phyloP scores from a whole-genome alignment of 768 basidiomycete genomes.

The Glaciozyma martinii region DNA sequence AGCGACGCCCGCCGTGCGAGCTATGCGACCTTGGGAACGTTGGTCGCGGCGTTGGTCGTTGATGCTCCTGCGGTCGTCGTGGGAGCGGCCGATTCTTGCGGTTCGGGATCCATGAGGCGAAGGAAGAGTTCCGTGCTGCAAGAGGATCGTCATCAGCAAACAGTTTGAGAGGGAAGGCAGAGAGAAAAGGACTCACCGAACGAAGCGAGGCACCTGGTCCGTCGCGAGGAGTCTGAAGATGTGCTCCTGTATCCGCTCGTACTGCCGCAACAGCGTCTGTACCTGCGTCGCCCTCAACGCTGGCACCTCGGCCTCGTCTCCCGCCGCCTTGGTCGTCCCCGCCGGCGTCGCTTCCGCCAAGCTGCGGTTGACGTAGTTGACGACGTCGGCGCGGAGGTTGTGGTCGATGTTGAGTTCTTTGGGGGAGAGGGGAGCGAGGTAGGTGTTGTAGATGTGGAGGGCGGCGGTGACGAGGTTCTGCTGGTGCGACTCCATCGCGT shows the following conservation, averaged over 20 bases:
- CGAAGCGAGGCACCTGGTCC: slow-evolving; percentile 86
- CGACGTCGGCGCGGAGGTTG: slow-evolving; percentile 84
- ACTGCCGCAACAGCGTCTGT: slow-evolving; percentile 82
- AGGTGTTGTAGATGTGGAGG: slow-evolving; percentile 75
- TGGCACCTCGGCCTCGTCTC: slow-evolving; percentile 57
- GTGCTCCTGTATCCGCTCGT: slow-evolving; percentile 92
- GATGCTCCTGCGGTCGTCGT: background rate
- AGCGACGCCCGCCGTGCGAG: background rate
- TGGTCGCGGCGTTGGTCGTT: background rate
- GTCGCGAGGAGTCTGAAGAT: slow-evolving; percentile 97
- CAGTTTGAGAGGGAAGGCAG: too few species aligned
- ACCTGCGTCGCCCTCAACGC: slow-evolving; percentile 91
- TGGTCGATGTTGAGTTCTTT: slow-evolving; percentile 99
- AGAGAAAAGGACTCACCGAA: slow-evolving; percentile 14
- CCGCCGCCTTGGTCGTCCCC: slow-evolving; percentile 64
- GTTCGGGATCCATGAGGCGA: slow-evolving; percentile 21
- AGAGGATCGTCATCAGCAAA: background rate
- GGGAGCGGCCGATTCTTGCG: slow-evolving; percentile 1
- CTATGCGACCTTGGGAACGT: background rate
- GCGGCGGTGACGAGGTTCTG: slow-evolving; percentile 89
- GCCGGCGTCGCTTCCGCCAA: slow-evolving; percentile 48
- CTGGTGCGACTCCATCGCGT: slow-evolving; percentile 93
- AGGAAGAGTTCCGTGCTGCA: slow-evolving; percentile 28
- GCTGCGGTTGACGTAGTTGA: slow-evolving; percentile 84
- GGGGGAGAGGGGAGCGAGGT: slow-evolving; percentile 87